Evolutionary conservation across 2,329 filamentous ascomycete species (phyloP).

Genomic region (Colletotrichum salicis): DNA sequence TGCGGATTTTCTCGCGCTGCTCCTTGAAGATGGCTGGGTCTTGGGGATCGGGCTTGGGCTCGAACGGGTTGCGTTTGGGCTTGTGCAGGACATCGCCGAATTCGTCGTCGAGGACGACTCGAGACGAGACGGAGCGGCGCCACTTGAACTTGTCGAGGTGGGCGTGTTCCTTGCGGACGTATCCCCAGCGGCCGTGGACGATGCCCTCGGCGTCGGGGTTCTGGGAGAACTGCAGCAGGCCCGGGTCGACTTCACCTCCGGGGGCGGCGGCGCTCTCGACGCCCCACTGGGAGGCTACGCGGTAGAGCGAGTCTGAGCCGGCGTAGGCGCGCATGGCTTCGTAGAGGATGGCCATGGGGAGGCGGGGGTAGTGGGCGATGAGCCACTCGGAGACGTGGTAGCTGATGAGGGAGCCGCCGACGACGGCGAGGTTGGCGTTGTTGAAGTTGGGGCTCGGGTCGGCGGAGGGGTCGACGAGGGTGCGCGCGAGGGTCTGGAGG

Average conservation of each 20-base stretch:
- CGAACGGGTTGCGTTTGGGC: slow-evolving; percentile 37
- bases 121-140: slow-evolving; percentile 78
- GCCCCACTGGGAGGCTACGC: slow-evolving; percentile 87
- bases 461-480: slow-evolving; percentile 86
- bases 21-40: slow-evolving; percentile 38
- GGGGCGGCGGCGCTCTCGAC: slow-evolving; percentile 88
- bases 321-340: slow-evolving; percentile 86
- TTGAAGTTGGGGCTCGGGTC: slow-evolving; percentile 85
- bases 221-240: slow-evolving; percentile 82
- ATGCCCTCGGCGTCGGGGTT: slow-evolving; percentile 53
- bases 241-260: slow-evolving; percentile 90
- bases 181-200: slow-evolving; percentile 61
- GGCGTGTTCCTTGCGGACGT: slow-evolving; percentile 61
- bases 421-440: slow-evolving; percentile 82
- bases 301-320: slow-evolving; percentile 77
- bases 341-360: slow-evolving; percentile 89
- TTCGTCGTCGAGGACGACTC: slow-evolving; percentile 83
- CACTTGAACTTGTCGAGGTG: slow-evolving; percentile 61
- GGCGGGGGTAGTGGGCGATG: slow-evolving; percentile 86
- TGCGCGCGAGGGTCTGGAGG: slow-evolving; percentile 84
- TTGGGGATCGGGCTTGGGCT: slow-evolving; percentile 18
- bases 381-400: slow-evolving; percentile 92
- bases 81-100: slow-evolving; percentile 74
- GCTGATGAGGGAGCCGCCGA: slow-evolving; percentile 85
- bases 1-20: slow-evolving; percentile 75